Percentiles rank a stretch among this genome's conserved stretches.
phyloP scores from a whole-genome alignment of 208 protist species.

The Hexamita inflata region DNA sequence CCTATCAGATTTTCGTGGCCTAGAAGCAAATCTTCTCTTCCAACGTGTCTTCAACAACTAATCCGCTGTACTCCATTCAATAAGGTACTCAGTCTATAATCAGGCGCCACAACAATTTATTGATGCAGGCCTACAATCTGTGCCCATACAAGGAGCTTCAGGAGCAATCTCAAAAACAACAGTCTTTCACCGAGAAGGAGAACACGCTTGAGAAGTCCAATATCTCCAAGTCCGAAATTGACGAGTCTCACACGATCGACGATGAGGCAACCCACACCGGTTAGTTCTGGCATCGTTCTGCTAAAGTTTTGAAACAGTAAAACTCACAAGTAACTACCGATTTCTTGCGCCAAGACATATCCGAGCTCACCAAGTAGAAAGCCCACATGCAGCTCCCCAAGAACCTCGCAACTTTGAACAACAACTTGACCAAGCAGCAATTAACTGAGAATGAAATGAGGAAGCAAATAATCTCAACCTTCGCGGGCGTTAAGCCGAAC shows the following conservation, averaged over 20 bases:
- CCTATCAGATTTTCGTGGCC: background rate
- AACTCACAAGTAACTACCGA: too few relatives aligned
- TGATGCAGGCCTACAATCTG: constrained; percentile 3
- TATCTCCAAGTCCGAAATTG: too few relatives aligned
- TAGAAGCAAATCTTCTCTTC: background rate
- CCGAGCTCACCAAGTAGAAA: background rate
- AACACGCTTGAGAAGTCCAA: too few relatives aligned
- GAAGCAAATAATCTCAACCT: background rate
- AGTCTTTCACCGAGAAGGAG: too few relatives aligned
- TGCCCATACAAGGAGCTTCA: background rate
- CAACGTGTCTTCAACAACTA: background rate
- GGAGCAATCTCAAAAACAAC: background rate
- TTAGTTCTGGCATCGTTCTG: too few relatives aligned
- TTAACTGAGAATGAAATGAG: constrained; percentile 9
- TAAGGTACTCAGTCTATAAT: background rate
- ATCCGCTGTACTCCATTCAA: background rate
- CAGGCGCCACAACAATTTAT: constrained; percentile 1
- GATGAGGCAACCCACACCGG: too few relatives aligned
- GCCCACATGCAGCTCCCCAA: background rate
- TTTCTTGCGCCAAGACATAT: too few relatives aligned
- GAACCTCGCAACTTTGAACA: background rate
- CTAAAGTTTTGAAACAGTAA: too few relatives aligned
- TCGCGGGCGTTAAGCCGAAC: background rate
- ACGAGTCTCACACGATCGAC: too few relatives aligned
- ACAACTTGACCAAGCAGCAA: background rate